Base-by-base conservation (phyloP, 1,139 yeast genomes). In the Candida buenavistaensis region DNA sequence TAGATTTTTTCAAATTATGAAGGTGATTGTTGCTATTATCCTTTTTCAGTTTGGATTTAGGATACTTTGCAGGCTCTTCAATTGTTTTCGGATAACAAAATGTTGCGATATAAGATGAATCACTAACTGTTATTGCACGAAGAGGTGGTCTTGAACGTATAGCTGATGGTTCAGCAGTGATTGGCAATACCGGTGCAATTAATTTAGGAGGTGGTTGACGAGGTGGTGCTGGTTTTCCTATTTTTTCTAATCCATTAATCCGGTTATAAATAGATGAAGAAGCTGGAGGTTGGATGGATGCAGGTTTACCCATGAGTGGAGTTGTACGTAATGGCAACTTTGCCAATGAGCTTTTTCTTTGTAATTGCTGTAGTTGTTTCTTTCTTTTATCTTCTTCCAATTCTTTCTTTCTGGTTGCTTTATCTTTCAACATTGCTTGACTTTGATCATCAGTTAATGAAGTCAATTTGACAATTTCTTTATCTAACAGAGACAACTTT, bases 241-340 rank as follows among this genome's bases (percentile, higher is more conserved):
- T 19, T 28, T 25, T 33, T 11, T 29, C 40, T 17, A 28, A 25
- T 7, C 39, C 36, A 28, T 37, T 30, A n/a, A 37, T 32, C 14
- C 40, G 33, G 21, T 26, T 30, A 24, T 37, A 37, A 5, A 40
- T 33, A 3, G 37, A 33, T 10, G 43, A 35, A 33, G 68, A 62
- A 9, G 69, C 57, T 3, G 74, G 72, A 5, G 75, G 76, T 43
- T 69, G 75, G 14, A 69, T 68, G 11, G 72, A 59, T n/a, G 76
- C 76, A 3, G 68, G 65, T 37, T 62, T 65, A 1, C 72, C 72
- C 69, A 64, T 65, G 6, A 64, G 46, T 2, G 70, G 71, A n/a
- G 57, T 48, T 5, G 54, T 29, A 7, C 59, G 48, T 10, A 37
- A 20, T 10, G 38, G 36, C 22, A 30, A 28, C 22, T 33, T 39